These are phyloP conservation scores for Falciphora oryzae DNA, from an alignment of 2,329 filamentous ascomycete genomes.

Conservation along the genomic window DNA sequence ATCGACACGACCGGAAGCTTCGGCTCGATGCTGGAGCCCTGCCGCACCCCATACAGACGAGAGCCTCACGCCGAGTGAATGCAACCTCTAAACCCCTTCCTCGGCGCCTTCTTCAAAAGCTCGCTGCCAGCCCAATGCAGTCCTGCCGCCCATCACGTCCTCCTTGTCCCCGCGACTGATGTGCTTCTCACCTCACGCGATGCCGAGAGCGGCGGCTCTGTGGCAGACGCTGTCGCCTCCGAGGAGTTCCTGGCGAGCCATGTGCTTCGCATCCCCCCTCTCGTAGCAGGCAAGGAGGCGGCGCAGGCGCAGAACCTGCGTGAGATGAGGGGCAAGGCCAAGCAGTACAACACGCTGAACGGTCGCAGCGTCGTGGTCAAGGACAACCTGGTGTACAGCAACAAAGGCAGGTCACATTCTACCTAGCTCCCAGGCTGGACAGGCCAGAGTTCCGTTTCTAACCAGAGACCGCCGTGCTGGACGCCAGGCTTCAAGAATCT, in stretches of 20 bases:
- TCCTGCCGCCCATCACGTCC: slow-evolving; percentile 84
- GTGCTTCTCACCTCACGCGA: slow-evolving; percentile 84
- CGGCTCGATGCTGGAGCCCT: slow-evolving; percentile 4
- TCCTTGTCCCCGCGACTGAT: slow-evolving; percentile 91
- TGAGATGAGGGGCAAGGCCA: slow-evolving; percentile 87
- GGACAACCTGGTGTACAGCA: slow-evolving; percentile 87
- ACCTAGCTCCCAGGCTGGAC: not conserved
- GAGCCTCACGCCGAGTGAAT: slow-evolving; percentile 48
- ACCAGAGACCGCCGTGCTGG: slow-evolving; percentile 4
- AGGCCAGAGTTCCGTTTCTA: not conserved
- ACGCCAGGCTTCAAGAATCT: slow-evolving; percentile 78
- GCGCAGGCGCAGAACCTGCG: slow-evolving; percentile 55
- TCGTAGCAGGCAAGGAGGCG: slow-evolving; percentile 32
- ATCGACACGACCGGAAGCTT: not conserved
- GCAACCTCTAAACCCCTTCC: slow-evolving; percentile 98
- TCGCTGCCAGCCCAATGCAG: slow-evolving; percentile 85
- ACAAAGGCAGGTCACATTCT: slow-evolving; percentile 64
- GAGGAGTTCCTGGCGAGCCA: slow-evolving; percentile 97
- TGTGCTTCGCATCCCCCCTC: slow-evolving; percentile 75
- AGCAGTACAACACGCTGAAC: slow-evolving; percentile 89
- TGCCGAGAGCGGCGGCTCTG: slow-evolving; percentile 70
- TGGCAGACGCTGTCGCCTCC: slow-evolving; percentile 75
- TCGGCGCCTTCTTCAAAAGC: slow-evolving; percentile 98
- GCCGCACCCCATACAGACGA: not conserved
- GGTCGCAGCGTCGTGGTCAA: slow-evolving; percentile 91